Conservation (phyloP, 2,329 filamentous ascomycete genomes). For the Biscogniauxia marginata region DNA sequence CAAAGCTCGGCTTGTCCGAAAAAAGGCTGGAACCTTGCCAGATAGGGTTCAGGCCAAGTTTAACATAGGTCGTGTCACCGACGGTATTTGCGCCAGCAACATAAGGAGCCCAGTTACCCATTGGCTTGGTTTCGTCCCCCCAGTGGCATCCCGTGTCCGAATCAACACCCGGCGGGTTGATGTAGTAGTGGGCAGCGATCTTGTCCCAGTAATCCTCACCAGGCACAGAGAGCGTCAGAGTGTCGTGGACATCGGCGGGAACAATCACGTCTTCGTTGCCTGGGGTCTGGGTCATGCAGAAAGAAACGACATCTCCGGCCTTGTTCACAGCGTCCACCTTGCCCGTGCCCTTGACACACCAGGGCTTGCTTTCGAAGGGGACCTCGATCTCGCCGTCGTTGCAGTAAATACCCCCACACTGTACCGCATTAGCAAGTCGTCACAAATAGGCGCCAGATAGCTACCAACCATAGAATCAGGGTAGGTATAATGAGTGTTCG, state of each 20-base stretch:
- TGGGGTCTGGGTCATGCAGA: constrained; percentile 77
- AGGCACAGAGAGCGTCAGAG: constrained; percentile 67
- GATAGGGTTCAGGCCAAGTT: constrained; percentile 76
- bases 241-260: constrained; percentile 63
- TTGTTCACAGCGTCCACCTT: constrained; percentile 66
- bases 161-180: constrained; percentile 69
- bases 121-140: constrained; percentile 60
- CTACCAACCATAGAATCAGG: constrained; percentile 68
- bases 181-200: constrained; percentile 76
- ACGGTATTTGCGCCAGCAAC: constrained; percentile 75
- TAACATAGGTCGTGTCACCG: constrained; percentile 67
- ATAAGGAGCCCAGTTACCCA: constrained; percentile 77
- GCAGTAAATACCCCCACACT: constrained; percentile 76
- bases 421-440: constrained; percentile 16
- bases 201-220: constrained; percentile 66
- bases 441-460: background rate
- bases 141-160: constrained; percentile 66
- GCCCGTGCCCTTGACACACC: constrained; percentile 69
- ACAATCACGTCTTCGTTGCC: constrained; percentile 83
- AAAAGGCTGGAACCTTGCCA: constrained; percentile 58
- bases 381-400: constrained; percentile 65
- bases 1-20: constrained; percentile 60
- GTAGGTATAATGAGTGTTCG: constrained; percentile 65
- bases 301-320: constrained; percentile 60
- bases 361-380: constrained; percentile 65